Conservation (phyloP, 176 grass and related monocot species). For the Poa pratensis region DNA sequence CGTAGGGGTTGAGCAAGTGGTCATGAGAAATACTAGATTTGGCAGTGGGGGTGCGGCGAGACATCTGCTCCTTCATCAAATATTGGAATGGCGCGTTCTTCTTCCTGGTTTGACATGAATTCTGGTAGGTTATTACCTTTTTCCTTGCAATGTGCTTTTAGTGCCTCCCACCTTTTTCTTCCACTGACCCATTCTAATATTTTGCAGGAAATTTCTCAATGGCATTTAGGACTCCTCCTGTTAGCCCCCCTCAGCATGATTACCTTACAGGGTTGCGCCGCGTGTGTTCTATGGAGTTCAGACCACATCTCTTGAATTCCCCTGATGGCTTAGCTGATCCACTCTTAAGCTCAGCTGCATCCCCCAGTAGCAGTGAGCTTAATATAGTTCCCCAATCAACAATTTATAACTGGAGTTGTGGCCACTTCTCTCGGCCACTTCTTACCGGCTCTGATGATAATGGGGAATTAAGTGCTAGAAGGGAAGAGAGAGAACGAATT, state of each 20-base stretch:
- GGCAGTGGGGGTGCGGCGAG: slow-evolving; percentile 66
- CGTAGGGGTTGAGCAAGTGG: slow-evolving; percentile 83
- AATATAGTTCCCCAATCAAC: slow-evolving; percentile 67
- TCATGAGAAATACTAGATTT: slow-evolving; percentile 78
- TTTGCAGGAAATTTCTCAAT: slow-evolving; percentile 74
- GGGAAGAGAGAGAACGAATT: slow-evolving; percentile 79
- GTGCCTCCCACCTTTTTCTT: slow-evolving; percentile 1
- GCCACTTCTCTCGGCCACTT: slow-evolving; percentile 98
- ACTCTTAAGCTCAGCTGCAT: slow-evolving; percentile 53
- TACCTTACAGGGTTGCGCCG: slow-evolving; percentile 83
- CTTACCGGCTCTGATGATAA: slow-evolving; percentile 77
- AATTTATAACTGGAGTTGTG: slow-evolving; percentile 99
- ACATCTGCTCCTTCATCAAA: slow-evolving; percentile 62
- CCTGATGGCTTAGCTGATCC: slow-evolving; percentile 90
- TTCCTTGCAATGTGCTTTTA: slow-evolving; percentile 36
- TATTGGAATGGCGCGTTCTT: slow-evolving; percentile 86
- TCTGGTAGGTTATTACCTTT: slow-evolving; percentile 59
- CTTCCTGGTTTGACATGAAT: slow-evolving; percentile 98
- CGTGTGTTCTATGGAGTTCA: slow-evolving; percentile 95
- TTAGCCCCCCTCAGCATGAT: slow-evolving; percentile 91
- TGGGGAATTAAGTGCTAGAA: slow-evolving; percentile 75
- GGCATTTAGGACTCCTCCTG: slow-evolving; percentile 94
- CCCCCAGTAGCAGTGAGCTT: slow-evolving; percentile 59
- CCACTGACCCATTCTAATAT: slow-evolving; percentile 10
- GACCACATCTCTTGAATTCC: slow-evolving; percentile 72